Conservation (phyloP, 2,329 filamentous ascomycete genomes). For the Fusarium mangiferae region DNA sequence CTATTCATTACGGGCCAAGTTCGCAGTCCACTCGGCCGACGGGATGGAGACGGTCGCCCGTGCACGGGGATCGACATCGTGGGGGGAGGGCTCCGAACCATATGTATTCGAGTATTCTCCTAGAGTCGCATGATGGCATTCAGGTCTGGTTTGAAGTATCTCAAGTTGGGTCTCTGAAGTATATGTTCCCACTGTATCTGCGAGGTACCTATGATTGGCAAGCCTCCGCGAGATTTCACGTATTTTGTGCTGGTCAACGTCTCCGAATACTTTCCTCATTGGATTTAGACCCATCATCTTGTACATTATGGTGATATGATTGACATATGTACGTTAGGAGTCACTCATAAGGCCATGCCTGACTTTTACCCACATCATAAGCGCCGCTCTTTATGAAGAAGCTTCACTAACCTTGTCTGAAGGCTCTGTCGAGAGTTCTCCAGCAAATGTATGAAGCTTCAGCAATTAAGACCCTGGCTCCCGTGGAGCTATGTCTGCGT, state of each 20-base stretch:
- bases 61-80: conserved; percentile 10
- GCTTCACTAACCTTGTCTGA: neutral
- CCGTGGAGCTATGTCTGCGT: conserved; percentile 12
- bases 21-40: conserved; percentile 38
- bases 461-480: conserved; percentile 5
- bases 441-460: neutral
- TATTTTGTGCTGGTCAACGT: neutral
- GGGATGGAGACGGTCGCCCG: conserved; percentile 20
- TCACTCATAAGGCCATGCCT: neutral
- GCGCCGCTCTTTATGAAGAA: neutral
- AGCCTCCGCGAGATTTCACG: neutral
- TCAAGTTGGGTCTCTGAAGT: neutral
- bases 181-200: too few species aligned
- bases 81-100: neutral
- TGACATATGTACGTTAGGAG: neutral
- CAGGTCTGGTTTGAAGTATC: neutral
- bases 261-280: neutral
- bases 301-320: neutral
- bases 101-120: neutral
- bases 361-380: neutral
- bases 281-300: neutral
- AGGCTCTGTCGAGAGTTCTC: neutral
- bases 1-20: neutral
- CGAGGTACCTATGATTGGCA: neutral
- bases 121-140: neutral